These are phyloP conservation scores for Colletotrichum sp. DNA, from an alignment of 2,329 filamentous ascomycete species.

Conservation along the genomic window DNA sequence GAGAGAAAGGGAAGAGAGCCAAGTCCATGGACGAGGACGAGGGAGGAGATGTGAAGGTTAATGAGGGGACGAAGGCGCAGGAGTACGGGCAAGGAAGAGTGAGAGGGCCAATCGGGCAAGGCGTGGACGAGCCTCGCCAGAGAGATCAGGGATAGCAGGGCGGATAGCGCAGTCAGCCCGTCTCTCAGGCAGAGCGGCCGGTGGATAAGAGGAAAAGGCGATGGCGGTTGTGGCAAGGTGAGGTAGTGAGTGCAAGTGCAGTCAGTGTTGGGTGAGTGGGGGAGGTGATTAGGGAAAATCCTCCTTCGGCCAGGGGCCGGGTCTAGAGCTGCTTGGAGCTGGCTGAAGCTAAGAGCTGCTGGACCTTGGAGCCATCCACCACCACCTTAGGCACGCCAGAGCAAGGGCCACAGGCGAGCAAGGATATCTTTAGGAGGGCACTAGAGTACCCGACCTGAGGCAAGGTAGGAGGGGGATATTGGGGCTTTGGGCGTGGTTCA, in stretches of 20 bases:
- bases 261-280: not conserved
- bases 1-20: constrained; percentile 6
- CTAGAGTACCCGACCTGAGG: not conserved
- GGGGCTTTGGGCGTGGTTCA: not conserved
- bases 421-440: not conserved
- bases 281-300: constrained; percentile 6
- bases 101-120: constrained; percentile 12
- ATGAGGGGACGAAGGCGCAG: constrained; percentile 8
- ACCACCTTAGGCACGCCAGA: not conserved
- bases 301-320: not conserved
- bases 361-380: not conserved
- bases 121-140: constrained; percentile 19
- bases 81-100: constrained; percentile 7
- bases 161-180: constrained; percentile 3
- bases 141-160: constrained; percentile 1
- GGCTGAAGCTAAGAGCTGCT: not conserved
- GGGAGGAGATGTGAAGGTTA: constrained; percentile 12
- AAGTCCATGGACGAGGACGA: not conserved
- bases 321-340: not conserved
- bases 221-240: not conserved
- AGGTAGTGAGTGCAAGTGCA: not conserved
- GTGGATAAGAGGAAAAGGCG: not conserved
- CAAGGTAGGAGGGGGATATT: not conserved
- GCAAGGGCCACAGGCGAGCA: not conserved
- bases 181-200: constrained; percentile 1